A percentile compares a stretch with the other conserved stretches of the same genome.
phyloP scores from a whole-genome alignment of 257 asterid genomes.

The Parsonsia alboflavescens region DNA sequence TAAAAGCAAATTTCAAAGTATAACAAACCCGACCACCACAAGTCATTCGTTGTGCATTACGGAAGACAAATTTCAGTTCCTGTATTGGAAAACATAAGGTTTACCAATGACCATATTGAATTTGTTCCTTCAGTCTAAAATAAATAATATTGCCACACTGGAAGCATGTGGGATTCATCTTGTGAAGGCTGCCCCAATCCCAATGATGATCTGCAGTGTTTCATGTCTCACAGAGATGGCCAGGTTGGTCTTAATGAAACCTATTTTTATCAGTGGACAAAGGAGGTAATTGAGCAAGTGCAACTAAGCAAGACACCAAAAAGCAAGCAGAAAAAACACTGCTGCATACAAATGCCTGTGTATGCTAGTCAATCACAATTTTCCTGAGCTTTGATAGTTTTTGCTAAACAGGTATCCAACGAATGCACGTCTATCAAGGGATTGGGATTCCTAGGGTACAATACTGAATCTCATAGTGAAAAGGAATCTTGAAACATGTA shows the following conservation, averaged over 20 bases:
- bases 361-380: not conserved
- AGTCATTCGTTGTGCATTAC: constrained; percentile 83
- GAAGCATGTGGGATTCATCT: constrained; percentile 40
- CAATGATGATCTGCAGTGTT: constrained; percentile 20
- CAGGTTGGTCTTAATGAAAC: constrained; percentile 35
- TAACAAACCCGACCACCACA: constrained; percentile 94
- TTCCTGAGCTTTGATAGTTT: not conserved
- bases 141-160: not conserved
- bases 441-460: not conserved
- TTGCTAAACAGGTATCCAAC: not conserved
- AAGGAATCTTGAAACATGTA: not conserved
- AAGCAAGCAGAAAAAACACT: constrained; percentile 3
- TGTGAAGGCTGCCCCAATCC: constrained; percentile 31
- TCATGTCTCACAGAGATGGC: constrained; percentile 27
- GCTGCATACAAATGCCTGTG: not conserved
- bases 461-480: not conserved
- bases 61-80: constrained; percentile 89
- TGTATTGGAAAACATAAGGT: constrained; percentile 14
- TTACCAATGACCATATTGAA: not conserved
- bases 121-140: not conserved
- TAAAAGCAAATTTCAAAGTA: constrained; percentile 7
- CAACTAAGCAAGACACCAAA: constrained; percentile 17
- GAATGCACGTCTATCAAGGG: not conserved
- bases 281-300: constrained; percentile 25
- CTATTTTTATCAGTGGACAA: constrained; percentile 32